These are phyloP conservation scores for Acarospora socialis DNA, from an alignment of 2,329 filamentous ascomycete species.

Conservation along the genomic window DNA sequence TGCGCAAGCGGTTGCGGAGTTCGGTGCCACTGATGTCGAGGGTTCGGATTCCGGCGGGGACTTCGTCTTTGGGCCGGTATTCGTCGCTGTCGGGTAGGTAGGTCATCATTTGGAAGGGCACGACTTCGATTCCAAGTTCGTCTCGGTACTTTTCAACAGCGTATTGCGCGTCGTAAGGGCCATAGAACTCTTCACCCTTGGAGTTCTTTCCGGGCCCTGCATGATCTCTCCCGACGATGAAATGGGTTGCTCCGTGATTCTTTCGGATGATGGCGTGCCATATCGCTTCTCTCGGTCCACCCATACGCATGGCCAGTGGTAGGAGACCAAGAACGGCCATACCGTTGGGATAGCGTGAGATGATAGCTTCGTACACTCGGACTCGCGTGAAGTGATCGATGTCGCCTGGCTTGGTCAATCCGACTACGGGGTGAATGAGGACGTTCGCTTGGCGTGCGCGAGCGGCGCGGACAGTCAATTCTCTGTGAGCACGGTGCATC, in stretches of 20 bases:
- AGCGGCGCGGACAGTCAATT: slow-evolving; percentile 92
- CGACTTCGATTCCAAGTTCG: slow-evolving; percentile 96
- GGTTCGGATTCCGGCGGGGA: slow-evolving; percentile 68
- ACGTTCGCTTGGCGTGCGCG: slow-evolving; percentile 95
- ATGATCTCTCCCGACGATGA: slow-evolving; percentile 97
- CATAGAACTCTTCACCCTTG: slow-evolving; percentile 92
- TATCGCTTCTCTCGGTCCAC: slow-evolving; percentile 91
- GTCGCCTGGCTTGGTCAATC: slow-evolving; percentile 95
- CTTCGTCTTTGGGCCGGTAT: slow-evolving; percentile 87
- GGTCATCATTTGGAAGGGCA: slow-evolving; percentile 99
- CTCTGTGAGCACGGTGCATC: slow-evolving; percentile 97
- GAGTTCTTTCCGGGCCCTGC: slow-evolving; percentile 97
- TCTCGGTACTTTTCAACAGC: slow-evolving; percentile 92
- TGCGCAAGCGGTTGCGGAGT: slow-evolving; percentile 79
- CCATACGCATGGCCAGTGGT: slow-evolving; percentile 97
- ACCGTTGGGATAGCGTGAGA: slow-evolving; percentile 94
- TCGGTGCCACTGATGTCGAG: slow-evolving; percentile 80
- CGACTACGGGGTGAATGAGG: slow-evolving; percentile 96
- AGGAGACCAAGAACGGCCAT: slow-evolving; percentile 96
- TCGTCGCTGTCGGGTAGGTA: slow-evolving; percentile 96
- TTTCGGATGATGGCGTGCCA: slow-evolving; percentile 99
- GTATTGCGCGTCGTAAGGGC: slow-evolving; percentile 92
- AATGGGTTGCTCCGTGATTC: slow-evolving; percentile 98
- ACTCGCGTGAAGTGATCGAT: slow-evolving; percentile 99
- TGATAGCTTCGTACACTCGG: slow-evolving; percentile 91